These are phyloP conservation scores for Paramecium bursaria DNA, from an alignment of 73 alveolate species.

Conservation along the genomic window DNA sequence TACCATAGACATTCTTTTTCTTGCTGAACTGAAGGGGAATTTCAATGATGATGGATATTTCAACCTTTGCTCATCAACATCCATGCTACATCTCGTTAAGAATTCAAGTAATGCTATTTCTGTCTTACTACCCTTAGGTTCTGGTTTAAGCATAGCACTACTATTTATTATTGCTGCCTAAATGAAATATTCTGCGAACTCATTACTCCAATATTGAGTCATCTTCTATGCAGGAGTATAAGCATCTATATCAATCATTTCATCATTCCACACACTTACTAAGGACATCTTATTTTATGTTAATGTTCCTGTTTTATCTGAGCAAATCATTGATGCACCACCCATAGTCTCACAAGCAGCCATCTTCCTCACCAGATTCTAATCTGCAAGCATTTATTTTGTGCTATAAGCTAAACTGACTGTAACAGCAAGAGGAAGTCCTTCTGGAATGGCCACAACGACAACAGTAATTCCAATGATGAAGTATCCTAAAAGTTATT, in stretches of 20 bases:
- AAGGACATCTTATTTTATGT: conserved; percentile 65
- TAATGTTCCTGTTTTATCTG: conserved; percentile 92
- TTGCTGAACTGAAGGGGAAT: conserved; percentile 81
- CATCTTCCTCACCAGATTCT: conserved; percentile 87
- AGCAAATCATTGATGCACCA: conserved; percentile 89
- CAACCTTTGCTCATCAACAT: conserved; percentile 36
- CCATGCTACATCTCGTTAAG: conserved; percentile 27
- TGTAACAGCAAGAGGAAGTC: conserved; percentile 93
- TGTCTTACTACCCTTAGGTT: conserved; percentile 76
- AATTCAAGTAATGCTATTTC: conserved; percentile 75
- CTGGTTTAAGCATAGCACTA: conserved; percentile 64
- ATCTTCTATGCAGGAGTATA: conserved; percentile 7
- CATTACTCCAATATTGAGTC: conserved; percentile 8
- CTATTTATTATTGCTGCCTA: conserved; percentile 50
- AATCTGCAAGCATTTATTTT: conserved; percentile 85
- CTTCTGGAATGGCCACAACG: conserved; percentile 96
- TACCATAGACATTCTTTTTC: conserved; percentile 81
- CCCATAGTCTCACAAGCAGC: conserved; percentile 98
- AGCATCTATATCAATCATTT: conserved; percentile 39
- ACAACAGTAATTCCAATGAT: conserved; percentile 82
- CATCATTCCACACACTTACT: conserved; percentile 69
- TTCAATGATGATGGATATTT: conserved; percentile 2
- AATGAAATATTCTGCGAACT: conserved; percentile 50
- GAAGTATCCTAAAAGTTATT: conserved; percentile 80
- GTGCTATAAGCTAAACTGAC: conserved; percentile 85